Evolutionary conservation across 164 flowering plant genomes (phyloP).

Genomic region (Pachysandra terminalis): DNA sequence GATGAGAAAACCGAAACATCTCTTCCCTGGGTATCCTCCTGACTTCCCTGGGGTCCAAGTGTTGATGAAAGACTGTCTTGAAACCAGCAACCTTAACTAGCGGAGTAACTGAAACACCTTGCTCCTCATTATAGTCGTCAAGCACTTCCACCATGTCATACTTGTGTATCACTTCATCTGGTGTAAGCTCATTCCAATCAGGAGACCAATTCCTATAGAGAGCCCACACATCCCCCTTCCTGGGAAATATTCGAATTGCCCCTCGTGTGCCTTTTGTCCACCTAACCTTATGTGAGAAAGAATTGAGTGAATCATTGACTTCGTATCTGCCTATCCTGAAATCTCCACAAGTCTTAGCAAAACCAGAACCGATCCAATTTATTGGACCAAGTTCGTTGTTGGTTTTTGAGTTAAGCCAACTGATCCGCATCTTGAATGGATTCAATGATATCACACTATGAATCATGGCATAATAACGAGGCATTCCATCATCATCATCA

Average conservation of each 20-base stretch:
- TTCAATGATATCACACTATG: conserved; percentile 48
- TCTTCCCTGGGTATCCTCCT: conserved; percentile 54
- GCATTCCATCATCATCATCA: conserved; percentile 80
- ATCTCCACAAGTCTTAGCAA: conserved; percentile 70
- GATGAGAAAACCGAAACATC: conserved; percentile 73
- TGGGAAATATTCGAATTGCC: conserved; percentile 48
- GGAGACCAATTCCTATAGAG: conserved; percentile 72
- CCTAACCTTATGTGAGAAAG: conserved; percentile 66
- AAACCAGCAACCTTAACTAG: conserved; percentile 73
- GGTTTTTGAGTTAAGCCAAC: conserved; percentile 69
- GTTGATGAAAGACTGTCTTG: conserved; percentile 63
- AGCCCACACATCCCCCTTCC: conserved; percentile 76
- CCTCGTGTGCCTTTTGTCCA: conserved; percentile 57
- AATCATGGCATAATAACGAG: conserved; percentile 67
- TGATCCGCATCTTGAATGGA: conserved; percentile 63
- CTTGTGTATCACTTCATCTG: conserved; percentile 59
- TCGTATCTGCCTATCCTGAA: conserved; percentile 57
- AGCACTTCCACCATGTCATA: conserved; percentile 81
- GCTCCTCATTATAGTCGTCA: conserved; percentile 50
- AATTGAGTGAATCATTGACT: conserved; percentile 41
- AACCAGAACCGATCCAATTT: conserved; percentile 66
- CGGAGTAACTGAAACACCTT: conserved; percentile 49
- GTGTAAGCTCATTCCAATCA: conserved; percentile 64
- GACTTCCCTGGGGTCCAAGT: conserved; percentile 47
- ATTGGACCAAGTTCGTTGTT: conserved; percentile 54